These are phyloP conservation scores for Kwoniella dendrophila DNA, from an alignment of 768 basidiomycete species.

Conservation along the genomic window DNA sequence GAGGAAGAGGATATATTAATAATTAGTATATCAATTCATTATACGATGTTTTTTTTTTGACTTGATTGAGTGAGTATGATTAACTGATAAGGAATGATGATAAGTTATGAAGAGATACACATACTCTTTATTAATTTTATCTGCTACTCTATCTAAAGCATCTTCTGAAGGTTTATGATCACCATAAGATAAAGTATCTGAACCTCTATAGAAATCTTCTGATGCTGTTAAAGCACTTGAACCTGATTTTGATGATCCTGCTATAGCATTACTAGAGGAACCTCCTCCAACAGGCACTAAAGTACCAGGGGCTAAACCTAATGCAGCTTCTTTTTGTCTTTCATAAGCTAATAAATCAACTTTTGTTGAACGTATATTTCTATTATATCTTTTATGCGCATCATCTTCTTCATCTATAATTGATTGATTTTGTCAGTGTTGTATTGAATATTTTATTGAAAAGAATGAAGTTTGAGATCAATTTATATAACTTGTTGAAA, in stretches of 20 bases:
- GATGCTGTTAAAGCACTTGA: slow-evolving; percentile 59
- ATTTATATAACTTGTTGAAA: no score
- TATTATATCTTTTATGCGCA: slow-evolving; percentile 86
- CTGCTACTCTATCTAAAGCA: slow-evolving; percentile 85
- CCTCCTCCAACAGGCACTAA: slow-evolving; percentile 59
- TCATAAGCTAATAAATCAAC: slow-evolving; percentile 86
- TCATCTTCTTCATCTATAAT: slow-evolving; percentile 81
- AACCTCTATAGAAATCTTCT: slow-evolving; percentile 87
- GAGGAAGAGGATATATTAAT: not conserved
- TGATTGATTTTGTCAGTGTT: not conserved
- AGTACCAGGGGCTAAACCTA: slow-evolving; percentile 73
- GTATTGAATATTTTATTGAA: not conserved
- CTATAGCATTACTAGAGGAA: slow-evolving; percentile 14
- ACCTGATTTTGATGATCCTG: slow-evolving; percentile 24
- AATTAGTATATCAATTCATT: no score
- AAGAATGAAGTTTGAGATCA: no score
- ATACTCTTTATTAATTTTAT: slow-evolving; percentile 90
- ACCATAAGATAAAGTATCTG: slow-evolving; percentile 87
- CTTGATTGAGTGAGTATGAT: not conserved
- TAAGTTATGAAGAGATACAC: slow-evolving; percentile 54
- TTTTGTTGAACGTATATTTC: slow-evolving; percentile 83
- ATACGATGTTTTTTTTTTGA: not conserved
- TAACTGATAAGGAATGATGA: no score
- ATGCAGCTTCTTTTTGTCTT: slow-evolving; percentile 79
- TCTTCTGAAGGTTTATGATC: slow-evolving; percentile 95